A percentile compares a stretch with the other conserved stretches of the same genome.
These are phyloP conservation scores for Yamadazyma phyllophila DNA, from an alignment of 805 yeast species.

Conservation along the genomic window DNA sequence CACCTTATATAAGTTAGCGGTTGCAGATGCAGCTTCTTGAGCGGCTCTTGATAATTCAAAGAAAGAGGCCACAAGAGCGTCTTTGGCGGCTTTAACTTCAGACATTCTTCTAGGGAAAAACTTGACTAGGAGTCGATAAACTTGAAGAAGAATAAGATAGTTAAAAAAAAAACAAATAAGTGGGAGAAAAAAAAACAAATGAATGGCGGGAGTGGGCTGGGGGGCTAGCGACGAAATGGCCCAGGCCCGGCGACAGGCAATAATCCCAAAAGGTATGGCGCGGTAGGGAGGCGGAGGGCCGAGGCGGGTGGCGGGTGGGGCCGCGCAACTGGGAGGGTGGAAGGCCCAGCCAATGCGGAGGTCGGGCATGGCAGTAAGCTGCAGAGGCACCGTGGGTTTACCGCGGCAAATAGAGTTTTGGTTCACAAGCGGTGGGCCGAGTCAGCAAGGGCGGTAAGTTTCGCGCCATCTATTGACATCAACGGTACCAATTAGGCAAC, in stretches of 20 bases:
- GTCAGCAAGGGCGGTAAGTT: too few species aligned
- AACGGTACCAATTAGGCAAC: too few species aligned
- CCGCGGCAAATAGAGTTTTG: not conserved
- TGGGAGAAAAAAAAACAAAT: not conserved
- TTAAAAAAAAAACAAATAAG: constrained; percentile 1
- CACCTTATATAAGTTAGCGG: constrained; percentile 37
- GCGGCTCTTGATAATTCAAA: constrained; percentile 87
- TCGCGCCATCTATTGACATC: too few species aligned
- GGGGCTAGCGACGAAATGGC: not conserved
- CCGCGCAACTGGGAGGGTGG: too few species aligned
- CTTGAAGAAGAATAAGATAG: not conserved
- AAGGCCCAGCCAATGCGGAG: not conserved
- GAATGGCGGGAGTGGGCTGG: not conserved
- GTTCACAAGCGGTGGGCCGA: too few species aligned
- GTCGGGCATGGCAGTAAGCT: too few species aligned
- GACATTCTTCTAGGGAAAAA: constrained; percentile 4
- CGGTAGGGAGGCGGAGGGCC: not conserved
- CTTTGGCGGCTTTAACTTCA: constrained; percentile 20
- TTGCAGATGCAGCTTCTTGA: constrained; percentile 75
- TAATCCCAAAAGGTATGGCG: not conserved
- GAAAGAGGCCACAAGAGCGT: constrained; percentile 61
- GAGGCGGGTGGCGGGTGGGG: not conserved
- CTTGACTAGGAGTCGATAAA: not conserved
- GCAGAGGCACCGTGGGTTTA: too few species aligned
- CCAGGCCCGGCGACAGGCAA: not conserved